Conservation (phyloP, 768 basidiomycete species). For the Rhizopogon roseolus region DNA sequence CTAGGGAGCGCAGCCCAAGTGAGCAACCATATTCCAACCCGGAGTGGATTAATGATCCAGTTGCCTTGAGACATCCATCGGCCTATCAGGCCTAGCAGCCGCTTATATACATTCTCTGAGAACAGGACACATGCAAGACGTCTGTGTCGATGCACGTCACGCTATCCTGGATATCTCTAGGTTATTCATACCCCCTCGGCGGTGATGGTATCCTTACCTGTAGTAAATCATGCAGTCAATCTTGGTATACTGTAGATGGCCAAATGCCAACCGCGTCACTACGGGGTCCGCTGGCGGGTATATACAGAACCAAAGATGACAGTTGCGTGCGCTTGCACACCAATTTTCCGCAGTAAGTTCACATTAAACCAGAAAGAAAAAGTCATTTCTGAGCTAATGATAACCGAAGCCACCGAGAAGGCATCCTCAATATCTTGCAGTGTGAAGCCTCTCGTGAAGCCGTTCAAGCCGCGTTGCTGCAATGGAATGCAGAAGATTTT, state of each 20-base stretch:
- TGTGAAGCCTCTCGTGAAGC: slow-evolving; percentile 30
- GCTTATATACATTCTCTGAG: slow-evolving; percentile 44
- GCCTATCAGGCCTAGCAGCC: slow-evolving; percentile 48
- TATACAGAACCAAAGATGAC: slow-evolving; percentile 48
- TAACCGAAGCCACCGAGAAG: slow-evolving; percentile 40
- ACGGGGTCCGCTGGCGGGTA: slow-evolving; percentile 49
- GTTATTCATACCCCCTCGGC: slow-evolving; percentile 7
- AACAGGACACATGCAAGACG: slow-evolving; percentile 42
- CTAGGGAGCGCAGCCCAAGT: slow-evolving; percentile 53
- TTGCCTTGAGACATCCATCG: slow-evolving; percentile 37
- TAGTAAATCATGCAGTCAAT: slow-evolving; percentile 39
- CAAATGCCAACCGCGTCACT: slow-evolving; percentile 23
- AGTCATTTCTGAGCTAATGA: background rate
- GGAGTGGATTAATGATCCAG: background rate
- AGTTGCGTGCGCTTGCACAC: slow-evolving; percentile 54
- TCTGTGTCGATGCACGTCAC: slow-evolving; percentile 51
- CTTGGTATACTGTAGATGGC: slow-evolving; percentile 43
- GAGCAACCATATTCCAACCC: slow-evolving; percentile 5
- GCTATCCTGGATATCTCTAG: slow-evolving; percentile 51
- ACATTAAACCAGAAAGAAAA: too few species aligned
- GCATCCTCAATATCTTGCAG: slow-evolving; percentile 42
- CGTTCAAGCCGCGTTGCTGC: slow-evolving; percentile 33
- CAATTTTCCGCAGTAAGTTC: slow-evolving; percentile 56
- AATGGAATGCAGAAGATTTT: slow-evolving; percentile 41
- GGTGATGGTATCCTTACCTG: background rate